Percentiles rank a stretch among this genome's conserved stretches.
phyloP scores from a whole-genome alignment of 768 basidiomycete species.

The Hortiboletus flavorubellus region DNA sequence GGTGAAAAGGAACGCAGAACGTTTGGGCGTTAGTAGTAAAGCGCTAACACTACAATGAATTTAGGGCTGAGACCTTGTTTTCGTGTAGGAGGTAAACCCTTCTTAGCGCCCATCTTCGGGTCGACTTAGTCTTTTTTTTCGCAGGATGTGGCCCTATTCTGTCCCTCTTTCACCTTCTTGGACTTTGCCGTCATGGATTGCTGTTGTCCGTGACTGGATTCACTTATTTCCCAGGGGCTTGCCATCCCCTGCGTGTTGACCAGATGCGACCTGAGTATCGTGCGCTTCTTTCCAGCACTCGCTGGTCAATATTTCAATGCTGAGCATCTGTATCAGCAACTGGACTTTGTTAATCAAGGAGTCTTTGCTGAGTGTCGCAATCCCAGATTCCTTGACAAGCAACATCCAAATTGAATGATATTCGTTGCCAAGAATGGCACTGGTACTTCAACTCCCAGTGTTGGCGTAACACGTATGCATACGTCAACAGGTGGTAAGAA shows the following conservation, averaged over 20 bases:
- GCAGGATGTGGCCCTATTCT: conserved; percentile 10
- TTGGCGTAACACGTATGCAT: not conserved
- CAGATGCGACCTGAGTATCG: conserved; percentile 23
- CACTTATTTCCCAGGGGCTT: conserved; percentile 26
- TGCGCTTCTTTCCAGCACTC: not conserved
- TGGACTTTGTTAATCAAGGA: conserved; percentile 26
- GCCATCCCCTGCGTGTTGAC: conserved; percentile 26
- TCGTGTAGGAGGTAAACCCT: conserved; percentile 22
- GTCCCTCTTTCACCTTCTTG: conserved; percentile 10
- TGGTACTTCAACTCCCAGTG: not conserved
- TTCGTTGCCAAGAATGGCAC: conserved; percentile 8
- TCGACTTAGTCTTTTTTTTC: not conserved
- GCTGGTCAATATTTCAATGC: not conserved
- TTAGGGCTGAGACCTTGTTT: conserved; percentile 25
- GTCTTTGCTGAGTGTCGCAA: conserved; percentile 27
- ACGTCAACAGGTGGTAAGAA: not conserved
- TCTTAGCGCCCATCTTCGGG: not conserved
- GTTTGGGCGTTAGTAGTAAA: not conserved
- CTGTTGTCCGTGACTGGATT: conserved; percentile 4
- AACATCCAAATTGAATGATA: conserved; percentile 25
- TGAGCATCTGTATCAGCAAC: conserved; percentile 16
- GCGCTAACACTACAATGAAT: not conserved
- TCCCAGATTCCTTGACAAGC: conserved; percentile 28
- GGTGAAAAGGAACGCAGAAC: conserved; percentile 11
- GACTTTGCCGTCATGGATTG: conserved; percentile 11